Evolutionary conservation across 202 grass and related monocot genomes (phyloP), one percentile per base, ranked within the genome.

Genomic region (Schoenoplectus triqueter): DNA sequence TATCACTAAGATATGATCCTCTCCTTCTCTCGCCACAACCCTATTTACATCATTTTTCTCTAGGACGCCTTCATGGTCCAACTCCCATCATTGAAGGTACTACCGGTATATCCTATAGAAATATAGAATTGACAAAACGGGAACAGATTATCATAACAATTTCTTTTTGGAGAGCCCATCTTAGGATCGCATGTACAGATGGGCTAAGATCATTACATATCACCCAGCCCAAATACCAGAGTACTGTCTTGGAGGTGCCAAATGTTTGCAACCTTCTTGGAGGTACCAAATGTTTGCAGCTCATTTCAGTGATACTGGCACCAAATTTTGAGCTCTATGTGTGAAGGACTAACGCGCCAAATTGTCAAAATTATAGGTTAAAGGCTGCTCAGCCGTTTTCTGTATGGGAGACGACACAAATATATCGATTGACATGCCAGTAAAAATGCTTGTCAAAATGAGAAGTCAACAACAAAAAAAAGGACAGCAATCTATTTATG

Each of bases 51-150:
- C 50, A 78, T 60, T 78, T 60, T 6, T 59, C 31, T 42, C 52
- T 78, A 60, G 21, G 11, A 41, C 11, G 31, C 74, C 52, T 78
- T 78, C 52, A 59, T 59, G 74, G 52, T 78, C 74, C 74, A 78
- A 42, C 50, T 76, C 5, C 0, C 21, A 76, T 76, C 20, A 76
- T 76, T 76, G 10, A 14, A 49, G 54, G 10, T 55, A 18, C 45
- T 73, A 22, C 39, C 31, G 31, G 31, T 31, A 31, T 31, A 31
- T 31, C 31, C 31, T 31, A 31, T 31, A 31, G 31, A 31, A 31
- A 31, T 31, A 31, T 31, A 31, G 31, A 31, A 31, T 31, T 31
- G 31, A 31, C 31, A 31, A 31, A 31, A 31, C 31, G 31, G 31
- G 31, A 31, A 31, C 31, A 31, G 31, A 31, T 31, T 31, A 19